These are phyloP conservation scores for Oenanthe sinensis DNA, from an alignment of 129 eudicot genomes.

Conservation along the genomic window DNA sequence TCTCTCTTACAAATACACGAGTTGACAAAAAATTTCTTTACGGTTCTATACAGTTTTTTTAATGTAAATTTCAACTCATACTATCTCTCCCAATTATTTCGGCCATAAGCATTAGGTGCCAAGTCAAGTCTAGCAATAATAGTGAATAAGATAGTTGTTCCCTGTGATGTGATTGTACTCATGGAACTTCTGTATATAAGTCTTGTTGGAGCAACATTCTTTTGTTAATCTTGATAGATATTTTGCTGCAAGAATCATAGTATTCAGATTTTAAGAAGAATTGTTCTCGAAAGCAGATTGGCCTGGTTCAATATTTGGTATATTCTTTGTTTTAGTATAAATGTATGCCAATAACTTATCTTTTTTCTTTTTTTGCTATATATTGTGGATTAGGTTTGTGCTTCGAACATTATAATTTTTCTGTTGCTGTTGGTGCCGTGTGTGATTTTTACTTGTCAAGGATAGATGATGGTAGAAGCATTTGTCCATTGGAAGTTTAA, in stretches of 20 bases:
- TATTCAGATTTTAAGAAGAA: background rate
- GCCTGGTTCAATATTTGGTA: background rate
- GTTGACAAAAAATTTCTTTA: conserved; percentile 19
- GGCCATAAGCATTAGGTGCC: conserved; percentile 16
- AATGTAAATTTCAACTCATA: conserved; percentile 22
- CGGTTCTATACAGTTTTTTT: conserved; percentile 24
- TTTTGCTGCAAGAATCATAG: background rate
- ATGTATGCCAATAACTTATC: background rate
- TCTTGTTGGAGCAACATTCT: background rate
- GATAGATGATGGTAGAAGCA: background rate
- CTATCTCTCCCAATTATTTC: conserved; percentile 8
- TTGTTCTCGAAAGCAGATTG: background rate
- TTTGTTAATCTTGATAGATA: background rate
- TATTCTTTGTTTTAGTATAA: background rate
- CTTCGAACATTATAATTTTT: no score
- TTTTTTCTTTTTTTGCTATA: no score
- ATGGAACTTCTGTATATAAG: background rate
- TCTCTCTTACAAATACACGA: background rate
- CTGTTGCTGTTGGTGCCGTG: background rate
- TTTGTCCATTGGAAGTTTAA: background rate
- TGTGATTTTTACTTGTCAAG: background rate
- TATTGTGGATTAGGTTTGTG: no score
- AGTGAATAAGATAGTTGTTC: conserved; percentile 2
- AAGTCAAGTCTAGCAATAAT: conserved; percentile 24
- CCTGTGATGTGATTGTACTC: background rate